Conservation (phyloP, 2,329 filamentous ascomycete genomes). For the Erysiphe pulchra region DNA sequence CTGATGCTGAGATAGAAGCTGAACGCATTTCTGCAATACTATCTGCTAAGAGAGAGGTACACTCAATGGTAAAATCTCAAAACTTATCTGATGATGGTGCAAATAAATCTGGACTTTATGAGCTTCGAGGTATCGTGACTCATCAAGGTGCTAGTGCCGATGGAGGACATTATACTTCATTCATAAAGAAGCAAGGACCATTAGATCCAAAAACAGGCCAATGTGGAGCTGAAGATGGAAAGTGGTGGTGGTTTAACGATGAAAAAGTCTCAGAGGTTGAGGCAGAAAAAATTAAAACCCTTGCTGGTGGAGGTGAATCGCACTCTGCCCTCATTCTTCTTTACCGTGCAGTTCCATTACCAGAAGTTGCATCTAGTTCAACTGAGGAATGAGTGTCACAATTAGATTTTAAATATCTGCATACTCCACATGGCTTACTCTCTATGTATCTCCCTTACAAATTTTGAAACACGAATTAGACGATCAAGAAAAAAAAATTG, state of each 20-base stretch:
- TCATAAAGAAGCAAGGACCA: slow-evolving; percentile 70
- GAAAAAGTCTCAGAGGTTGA: slow-evolving; percentile 89
- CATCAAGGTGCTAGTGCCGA: slow-evolving; percentile 93
- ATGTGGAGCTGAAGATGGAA: slow-evolving; percentile 59
- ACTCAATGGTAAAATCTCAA: slow-evolving; percentile 48
- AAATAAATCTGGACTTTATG: slow-evolving; percentile 87
- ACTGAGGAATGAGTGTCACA: too few relatives aligned
- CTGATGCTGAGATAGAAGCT: slow-evolving; percentile 74
- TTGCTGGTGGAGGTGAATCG: slow-evolving; percentile 71
- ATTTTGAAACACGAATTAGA: too few relatives aligned
- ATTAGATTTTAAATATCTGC: too few relatives aligned
- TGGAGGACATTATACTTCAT: slow-evolving; percentile 93
- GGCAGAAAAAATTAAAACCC: slow-evolving; percentile 66
- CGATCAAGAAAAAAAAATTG: too few relatives aligned
- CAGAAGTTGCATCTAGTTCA: slow-evolving; percentile 13
- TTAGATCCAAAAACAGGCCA: slow-evolving; percentile 55
- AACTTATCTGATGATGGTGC: slow-evolving; percentile 54
- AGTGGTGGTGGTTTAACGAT: slow-evolving; percentile 99
- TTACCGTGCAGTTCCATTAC: slow-evolving; percentile 49
- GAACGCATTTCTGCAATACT: slow-evolving; percentile 55
- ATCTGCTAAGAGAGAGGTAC: slow-evolving; percentile 67
- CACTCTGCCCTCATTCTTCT: slow-evolving; percentile 63
- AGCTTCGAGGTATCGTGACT: slow-evolving; percentile 79
- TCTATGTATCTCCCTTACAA: too few relatives aligned
- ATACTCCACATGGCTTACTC: too few relatives aligned